phyloP scores from a whole-genome alignment of 176 grass and related monocot genomes.

The Raddia guianensis region DNA sequence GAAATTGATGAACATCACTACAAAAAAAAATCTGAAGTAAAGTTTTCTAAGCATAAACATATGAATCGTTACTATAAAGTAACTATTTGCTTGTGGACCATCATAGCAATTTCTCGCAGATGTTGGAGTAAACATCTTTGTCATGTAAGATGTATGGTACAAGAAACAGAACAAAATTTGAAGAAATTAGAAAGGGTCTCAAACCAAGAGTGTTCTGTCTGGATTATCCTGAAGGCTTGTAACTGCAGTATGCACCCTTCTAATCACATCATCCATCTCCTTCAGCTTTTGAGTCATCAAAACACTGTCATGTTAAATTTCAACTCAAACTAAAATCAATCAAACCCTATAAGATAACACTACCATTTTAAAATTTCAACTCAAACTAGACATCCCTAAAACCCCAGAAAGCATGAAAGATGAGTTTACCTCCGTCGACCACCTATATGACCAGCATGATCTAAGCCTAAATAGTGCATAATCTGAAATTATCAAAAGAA shows the following conservation, averaged over 20 bases:
- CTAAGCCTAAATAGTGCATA: conserved; percentile 94
- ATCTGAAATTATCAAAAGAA: conserved; percentile 57
- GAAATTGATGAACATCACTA: neutral
- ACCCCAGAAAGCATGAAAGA: conserved; percentile 12
- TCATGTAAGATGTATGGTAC: neutral
- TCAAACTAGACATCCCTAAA: conserved; percentile 20
- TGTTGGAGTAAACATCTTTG: neutral
- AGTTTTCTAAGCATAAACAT: neutral
- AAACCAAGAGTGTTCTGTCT: conserved; percentile 72
- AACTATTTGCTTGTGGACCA: neutral
- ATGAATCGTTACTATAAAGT: conserved; percentile 7
- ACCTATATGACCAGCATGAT: conserved; percentile 92
- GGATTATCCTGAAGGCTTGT: conserved; percentile 49
- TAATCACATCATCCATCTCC: conserved; percentile 97
- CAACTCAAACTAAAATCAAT: conserved; percentile 26
- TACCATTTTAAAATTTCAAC: conserved; percentile 47
- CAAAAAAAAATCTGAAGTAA: conserved; percentile 1
- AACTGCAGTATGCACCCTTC: conserved; percentile 55
- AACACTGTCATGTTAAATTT: conserved; percentile 54
- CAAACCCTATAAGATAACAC: conserved; percentile 23
- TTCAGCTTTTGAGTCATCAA: conserved; percentile 92
- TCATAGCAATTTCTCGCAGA: neutral
- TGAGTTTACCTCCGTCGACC: conserved; percentile 69
- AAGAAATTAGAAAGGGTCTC: conserved; percentile 40
- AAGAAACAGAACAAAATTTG: conserved; percentile 16